phyloP scores from a whole-genome alignment of 2,329 filamentous ascomycete species.

The Ilyonectria robusta region DNA sequence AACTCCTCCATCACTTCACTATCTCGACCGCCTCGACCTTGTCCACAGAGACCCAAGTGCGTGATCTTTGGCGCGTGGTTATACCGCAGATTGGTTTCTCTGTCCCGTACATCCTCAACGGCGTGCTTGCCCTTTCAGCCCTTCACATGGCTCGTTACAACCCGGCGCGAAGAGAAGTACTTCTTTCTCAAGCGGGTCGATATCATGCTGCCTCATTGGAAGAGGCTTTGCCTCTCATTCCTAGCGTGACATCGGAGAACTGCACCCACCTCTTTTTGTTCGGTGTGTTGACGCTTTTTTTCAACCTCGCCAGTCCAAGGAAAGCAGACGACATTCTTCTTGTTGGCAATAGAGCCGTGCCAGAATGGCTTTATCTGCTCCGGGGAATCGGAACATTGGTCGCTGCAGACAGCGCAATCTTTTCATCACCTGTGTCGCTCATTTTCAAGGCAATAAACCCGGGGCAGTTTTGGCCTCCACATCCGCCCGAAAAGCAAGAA shows the following conservation, averaged over 20 bases:
- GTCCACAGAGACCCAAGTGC: conserved; percentile 14
- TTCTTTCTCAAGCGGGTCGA: conserved; percentile 25
- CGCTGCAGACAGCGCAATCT: conserved; percentile 19
- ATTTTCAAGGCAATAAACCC: conserved; percentile 11
- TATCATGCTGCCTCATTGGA: conserved; percentile 30
- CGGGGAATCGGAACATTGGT: conserved; percentile 33
- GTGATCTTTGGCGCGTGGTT: conserved; percentile 24
- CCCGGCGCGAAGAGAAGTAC: conserved; percentile 17
- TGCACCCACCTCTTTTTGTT: conserved; percentile 35
- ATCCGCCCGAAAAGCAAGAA: conserved; percentile 8
- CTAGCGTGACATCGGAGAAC: conserved; percentile 26
- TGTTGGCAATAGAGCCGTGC: conserved; percentile 31
- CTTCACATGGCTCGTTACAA: conserved; percentile 23
- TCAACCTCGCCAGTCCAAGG: conserved; percentile 31
- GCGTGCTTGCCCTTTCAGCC: conserved; percentile 16
- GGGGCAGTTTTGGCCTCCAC: conserved; percentile 6
- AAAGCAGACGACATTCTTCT: conserved; percentile 35
- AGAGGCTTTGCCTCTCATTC: conserved; percentile 31
- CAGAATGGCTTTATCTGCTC: conserved; percentile 36
- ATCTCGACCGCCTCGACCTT: conserved; percentile 23
- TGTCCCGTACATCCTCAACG: conserved; percentile 24
- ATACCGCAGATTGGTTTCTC: conserved; percentile 25
- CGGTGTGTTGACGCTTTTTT: conserved; percentile 33
- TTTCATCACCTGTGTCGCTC: conserved; percentile 10
- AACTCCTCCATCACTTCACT: conserved; percentile 23